Evolutionary conservation across 148 eudicot species (phyloP).

Genomic region (Suaeda aralocaspica): DNA sequence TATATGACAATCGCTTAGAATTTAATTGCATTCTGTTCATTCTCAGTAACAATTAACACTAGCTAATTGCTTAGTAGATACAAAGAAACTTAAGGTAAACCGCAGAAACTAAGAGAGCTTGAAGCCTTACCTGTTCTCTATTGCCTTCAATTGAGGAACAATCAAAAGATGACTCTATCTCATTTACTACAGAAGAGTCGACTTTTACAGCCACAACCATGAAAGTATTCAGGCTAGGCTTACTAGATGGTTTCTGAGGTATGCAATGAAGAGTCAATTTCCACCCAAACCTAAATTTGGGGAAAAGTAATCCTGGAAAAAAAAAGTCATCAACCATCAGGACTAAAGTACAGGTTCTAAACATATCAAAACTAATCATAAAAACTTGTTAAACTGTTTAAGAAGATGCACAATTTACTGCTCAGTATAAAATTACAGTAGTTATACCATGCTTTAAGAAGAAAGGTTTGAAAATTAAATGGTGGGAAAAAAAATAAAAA

Average conservation of each 20-base stretch:
- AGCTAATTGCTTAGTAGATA: not conserved
- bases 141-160: conserved; percentile 32
- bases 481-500: conserved; percentile 6
- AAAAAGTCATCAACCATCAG: conserved; percentile 3
- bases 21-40: not conserved
- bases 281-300: conserved; percentile 91
- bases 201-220: conserved; percentile 79
- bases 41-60: not conserved
- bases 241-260: conserved; percentile 47
- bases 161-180: conserved; percentile 45
- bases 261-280: conserved; percentile 61
- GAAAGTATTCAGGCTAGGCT: conserved; percentile 57
- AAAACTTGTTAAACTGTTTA: not conserved
- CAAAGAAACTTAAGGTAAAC: not conserved
- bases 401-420: not conserved
- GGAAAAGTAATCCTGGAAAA: conserved; percentile 63
- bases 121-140: conserved; percentile 49
- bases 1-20: not conserved
- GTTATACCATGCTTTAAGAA: not conserved
- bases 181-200: conserved; percentile 35
- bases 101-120: not conserved
- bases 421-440: not conserved
- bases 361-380: not conserved
- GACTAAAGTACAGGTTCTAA: not conserved
- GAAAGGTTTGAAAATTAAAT: conserved; percentile 3